Evolutionary conservation across 306 rosid species (phyloP), one percentile per base, ranked within the genome.

Genomic region (Sicyos edulis): DNA sequence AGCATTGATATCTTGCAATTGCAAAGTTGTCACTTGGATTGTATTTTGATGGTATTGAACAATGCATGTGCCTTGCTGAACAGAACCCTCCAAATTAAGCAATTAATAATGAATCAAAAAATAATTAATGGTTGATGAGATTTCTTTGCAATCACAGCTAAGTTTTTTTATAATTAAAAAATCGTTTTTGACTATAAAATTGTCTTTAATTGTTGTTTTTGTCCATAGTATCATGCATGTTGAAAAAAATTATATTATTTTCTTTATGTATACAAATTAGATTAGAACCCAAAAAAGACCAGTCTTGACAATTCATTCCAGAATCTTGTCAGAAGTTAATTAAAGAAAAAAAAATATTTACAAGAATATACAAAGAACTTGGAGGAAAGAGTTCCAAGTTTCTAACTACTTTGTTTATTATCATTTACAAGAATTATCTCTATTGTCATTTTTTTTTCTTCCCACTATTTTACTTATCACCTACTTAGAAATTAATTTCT

Each of bases 51-150:
- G 70, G 0, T 42, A 65, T 65, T 40, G n/a, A 65, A 44, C 11
- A 61, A 61, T 26, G 69, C 69, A 66, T 66, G 72, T 66, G 72
- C 40, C 13, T 44, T 66, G 7, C 34, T 66, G 72, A 66, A 66
- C 54, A 66, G 0, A 66, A 45, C 10, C 40, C 72, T 66, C 55
- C 72, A 45, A 66, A 20, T 66, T 19, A 62, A 62, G 69, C 45
- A 62, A 62, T 62, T 62, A 62, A 62, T 34, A 32, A 15, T 32
- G 1, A 60, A 65, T 60, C 47, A 22, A 5, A 3, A 66, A 9
- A 12, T 19, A 66, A 19, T 19, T 66, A 13, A 44, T 45, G 54
- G 29, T 10, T 45, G 37, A 66, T 66, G 29, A 66, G 37, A 66
- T 66, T 45, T 66, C 29, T 42, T 40, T 42, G n/a, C 53, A 65